Base-by-base conservation (phyloP, 2,329 filamentous ascomycete genomes). In the Immersiporthe knoxdaviesiana region DNA sequence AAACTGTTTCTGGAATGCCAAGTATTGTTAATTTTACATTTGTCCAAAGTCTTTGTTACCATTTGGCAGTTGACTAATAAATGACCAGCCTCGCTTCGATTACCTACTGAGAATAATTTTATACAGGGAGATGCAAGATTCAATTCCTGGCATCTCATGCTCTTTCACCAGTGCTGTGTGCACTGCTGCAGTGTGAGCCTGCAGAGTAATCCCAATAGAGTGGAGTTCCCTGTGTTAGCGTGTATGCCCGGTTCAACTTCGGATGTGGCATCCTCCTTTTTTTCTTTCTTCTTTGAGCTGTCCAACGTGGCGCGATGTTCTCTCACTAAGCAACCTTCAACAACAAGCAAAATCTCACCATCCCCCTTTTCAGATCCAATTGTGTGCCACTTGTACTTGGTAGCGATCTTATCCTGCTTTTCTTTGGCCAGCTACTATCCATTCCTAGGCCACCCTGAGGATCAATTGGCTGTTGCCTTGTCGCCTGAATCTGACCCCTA, bases 221-320 rank as follows among this genome's bases (percentile, higher is more conserved):
- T 47, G 44, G 44, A 47, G 44, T 47, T 47, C 44, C 44, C 44
- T 47, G 44, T 47, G 44, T 47, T 47, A 47, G 44, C 44, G 44
- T 47, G n/a, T n/a, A n/a, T n/a, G 44, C 7, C 16, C 44, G 44
- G 44, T n/a, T n/a, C 21, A 47, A 47, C 44, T 47, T 47, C 44
- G 44, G 44, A 21, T 47, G 44, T n/a, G 44, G 44, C 44, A 47
- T 47, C 21, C 41, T 18, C 12, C 16, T 44, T 2, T 47, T n/a
- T 11, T 47, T 47, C 21, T 2, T 47, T n/a, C 3, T 47, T 47
- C 21, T 47, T 21, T 47, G 7, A 47, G 18, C 21, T 47, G 44
- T 47, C 44, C 44, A 47, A 47, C 44, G 44, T 47, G 44, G 44
- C 44, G 21, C 44, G 44, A 10, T 47, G 44, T 11, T 47, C 44